These are phyloP conservation scores for Salvia hispanica DNA, from an alignment of 257 asterid genomes.

Conservation along the genomic window DNA sequence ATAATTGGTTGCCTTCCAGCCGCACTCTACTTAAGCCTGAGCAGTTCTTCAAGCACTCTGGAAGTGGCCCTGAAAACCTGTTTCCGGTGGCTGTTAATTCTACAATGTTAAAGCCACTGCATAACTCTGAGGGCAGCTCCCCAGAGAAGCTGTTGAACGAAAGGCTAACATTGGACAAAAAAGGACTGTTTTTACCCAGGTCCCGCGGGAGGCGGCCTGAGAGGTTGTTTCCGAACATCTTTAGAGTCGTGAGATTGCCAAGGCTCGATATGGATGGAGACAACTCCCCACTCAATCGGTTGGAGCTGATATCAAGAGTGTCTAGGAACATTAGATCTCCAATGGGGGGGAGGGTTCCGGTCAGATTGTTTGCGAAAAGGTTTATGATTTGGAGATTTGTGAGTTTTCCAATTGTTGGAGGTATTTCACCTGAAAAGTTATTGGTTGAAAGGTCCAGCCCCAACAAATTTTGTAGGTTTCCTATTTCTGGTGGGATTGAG, in stretches of 20 bases:
- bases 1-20: conserved; percentile 60
- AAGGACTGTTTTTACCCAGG: conserved; percentile 55
- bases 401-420: conserved; percentile 56
- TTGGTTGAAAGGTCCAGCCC: conserved; percentile 50
- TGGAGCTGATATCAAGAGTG: conserved; percentile 48
- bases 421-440: conserved; percentile 64
- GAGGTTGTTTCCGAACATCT: conserved; percentile 51
- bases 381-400: conserved; percentile 42
- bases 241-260: conserved; percentile 34
- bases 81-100: conserved; percentile 58
- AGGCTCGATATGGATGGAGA: conserved; percentile 63
- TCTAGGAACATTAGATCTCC: conserved; percentile 48
- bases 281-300: conserved; percentile 59
- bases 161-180: conserved; percentile 49
- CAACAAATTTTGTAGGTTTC: conserved; percentile 44
- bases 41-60: conserved; percentile 70
- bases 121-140: conserved; percentile 58
- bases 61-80: conserved; percentile 64
- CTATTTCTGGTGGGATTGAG: conserved; percentile 57
- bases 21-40: conserved; percentile 47
- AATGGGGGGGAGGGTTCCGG: conserved; percentile 57
- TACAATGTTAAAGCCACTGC: conserved; percentile 53
- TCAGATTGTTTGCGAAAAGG: conserved; percentile 59
- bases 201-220: conserved; percentile 61
- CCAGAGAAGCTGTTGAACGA: conserved; percentile 70